Evolutionary conservation across 208 protist species (phyloP).

Genomic region (Crithidia fasciculata): DNA sequence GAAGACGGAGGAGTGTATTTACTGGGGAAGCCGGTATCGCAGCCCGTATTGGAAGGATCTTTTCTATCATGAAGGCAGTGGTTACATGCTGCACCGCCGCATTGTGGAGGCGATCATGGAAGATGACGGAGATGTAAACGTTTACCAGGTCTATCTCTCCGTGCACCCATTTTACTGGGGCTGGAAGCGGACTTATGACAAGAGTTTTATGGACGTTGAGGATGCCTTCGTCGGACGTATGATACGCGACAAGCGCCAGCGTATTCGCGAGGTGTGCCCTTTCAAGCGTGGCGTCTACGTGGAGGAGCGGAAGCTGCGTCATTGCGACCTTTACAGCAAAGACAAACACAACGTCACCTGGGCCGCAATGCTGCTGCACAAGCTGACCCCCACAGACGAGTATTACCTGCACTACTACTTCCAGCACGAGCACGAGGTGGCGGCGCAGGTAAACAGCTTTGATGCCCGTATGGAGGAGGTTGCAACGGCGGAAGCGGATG

Average conservation of each 20-base stretch:
- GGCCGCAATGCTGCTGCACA: conserved; percentile 15
- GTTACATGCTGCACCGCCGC: conserved; percentile 5
- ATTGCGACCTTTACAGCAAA: background rate
- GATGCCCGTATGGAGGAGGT: background rate
- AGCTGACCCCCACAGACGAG: background rate
- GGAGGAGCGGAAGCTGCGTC: conserved; percentile 6
- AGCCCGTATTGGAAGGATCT: background rate
- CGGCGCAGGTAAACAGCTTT: too few species aligned
- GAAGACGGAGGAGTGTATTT: conserved; percentile 8
- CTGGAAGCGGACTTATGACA: background rate
- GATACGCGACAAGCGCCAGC: background rate
- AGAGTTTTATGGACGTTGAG: background rate
- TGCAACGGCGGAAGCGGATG: background rate
- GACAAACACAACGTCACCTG: background rate
- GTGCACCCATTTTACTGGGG: background rate
- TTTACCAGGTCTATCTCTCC: background rate
- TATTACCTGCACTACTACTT: conserved; percentile 28
- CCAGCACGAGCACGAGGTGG: conserved; percentile 12
- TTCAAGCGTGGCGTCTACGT: background rate
- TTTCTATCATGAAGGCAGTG: background rate
- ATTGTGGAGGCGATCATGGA: background rate
- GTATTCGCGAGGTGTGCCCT: background rate
- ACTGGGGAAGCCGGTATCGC: background rate
- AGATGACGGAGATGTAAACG: background rate
- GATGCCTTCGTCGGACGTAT: conserved; percentile 11